Evolutionary conservation across 169 alveolate genomes (phyloP).

Genomic region (Cryptosporidium viatorum): DNA sequence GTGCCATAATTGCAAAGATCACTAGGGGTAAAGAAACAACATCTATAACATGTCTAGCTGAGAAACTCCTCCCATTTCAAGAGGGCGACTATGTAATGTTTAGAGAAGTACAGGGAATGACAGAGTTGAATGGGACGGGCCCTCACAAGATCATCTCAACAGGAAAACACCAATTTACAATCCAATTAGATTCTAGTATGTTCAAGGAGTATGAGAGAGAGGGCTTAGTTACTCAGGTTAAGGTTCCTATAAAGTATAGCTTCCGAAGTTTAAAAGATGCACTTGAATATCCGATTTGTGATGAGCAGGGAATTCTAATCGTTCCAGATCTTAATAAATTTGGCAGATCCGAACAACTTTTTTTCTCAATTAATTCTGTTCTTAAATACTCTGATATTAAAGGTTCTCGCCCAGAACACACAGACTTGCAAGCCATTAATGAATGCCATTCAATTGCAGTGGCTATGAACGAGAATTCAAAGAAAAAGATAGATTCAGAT

Average conservation of each 20-base stretch:
- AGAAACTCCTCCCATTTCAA: slow-evolving; percentile 91
- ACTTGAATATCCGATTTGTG: slow-evolving; percentile 83
- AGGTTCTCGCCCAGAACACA: slow-evolving; percentile 83
- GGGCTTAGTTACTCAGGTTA: slow-evolving; percentile 91
- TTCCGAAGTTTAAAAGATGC: slow-evolving; percentile 78
- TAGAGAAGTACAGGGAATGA: slow-evolving; percentile 97
- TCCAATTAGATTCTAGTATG: slow-evolving; percentile 89
- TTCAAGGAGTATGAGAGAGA: slow-evolving; percentile 84
- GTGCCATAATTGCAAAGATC: slow-evolving; percentile 86
- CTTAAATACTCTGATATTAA: slow-evolving; percentile 80
- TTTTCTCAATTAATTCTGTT: slow-evolving; percentile 89
- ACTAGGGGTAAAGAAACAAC: slow-evolving; percentile 77
- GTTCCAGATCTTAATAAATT: slow-evolving; percentile 94
- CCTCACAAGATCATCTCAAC: slow-evolving; percentile 90
- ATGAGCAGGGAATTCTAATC: slow-evolving; percentile 83
- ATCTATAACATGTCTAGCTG: slow-evolving; percentile 85
- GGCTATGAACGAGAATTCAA: slow-evolving; percentile 79
- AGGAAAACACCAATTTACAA: slow-evolving; percentile 89
- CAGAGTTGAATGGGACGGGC: slow-evolving; percentile 90
- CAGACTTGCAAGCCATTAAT: slow-evolving; percentile 82
- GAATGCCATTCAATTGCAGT: slow-evolving; percentile 81
- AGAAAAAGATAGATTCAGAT: slow-evolving; percentile 59
- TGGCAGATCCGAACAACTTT: slow-evolving; percentile 96
- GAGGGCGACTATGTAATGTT: slow-evolving; percentile 95
- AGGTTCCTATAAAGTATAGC: slow-evolving; percentile 87